A percentile compares a stretch with the other conserved stretches of the same genome.
Evolutionary conservation across 345 rosid species (phyloP).

Genomic region (Pistacia vera): DNA sequence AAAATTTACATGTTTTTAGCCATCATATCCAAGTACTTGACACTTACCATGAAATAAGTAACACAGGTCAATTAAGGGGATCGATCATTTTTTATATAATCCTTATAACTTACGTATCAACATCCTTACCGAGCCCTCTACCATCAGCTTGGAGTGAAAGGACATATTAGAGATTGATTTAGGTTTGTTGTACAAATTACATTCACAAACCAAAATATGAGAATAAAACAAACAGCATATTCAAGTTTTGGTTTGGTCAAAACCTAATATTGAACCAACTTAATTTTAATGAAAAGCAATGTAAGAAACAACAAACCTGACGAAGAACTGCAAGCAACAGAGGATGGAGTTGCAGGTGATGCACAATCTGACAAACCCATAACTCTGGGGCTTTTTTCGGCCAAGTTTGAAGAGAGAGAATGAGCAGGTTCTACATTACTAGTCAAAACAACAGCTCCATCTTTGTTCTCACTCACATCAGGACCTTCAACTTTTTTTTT

Average conservation of each 20-base stretch:
- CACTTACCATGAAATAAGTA: neutral
- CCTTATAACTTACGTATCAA: neutral
- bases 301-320: constrained; percentile 48
- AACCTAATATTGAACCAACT: neutral
- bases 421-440: constrained; percentile 42
- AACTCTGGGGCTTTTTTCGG: constrained; percentile 69
- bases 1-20: neutral
- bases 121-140: neutral
- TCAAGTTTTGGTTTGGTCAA: neutral
- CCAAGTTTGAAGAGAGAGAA: constrained; percentile 45
- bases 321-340: constrained; percentile 89
- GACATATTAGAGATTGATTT: neutral
- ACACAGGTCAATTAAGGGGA: neutral
- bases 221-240: neutral
- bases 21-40: neutral
- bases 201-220: neutral
- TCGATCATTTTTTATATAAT: neutral
- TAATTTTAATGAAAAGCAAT: neutral
- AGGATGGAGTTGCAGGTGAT: constrained; percentile 93
- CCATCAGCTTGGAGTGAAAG: neutral
- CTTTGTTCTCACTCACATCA: constrained; percentile 48
- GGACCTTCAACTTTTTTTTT: constrained; percentile 83
- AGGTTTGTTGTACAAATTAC: neutral
- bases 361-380: constrained; percentile 59
- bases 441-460: constrained; percentile 35